Evolutionary conservation across 257 asterid species (phyloP).

Genomic region (Fraxinus americana): DNA sequence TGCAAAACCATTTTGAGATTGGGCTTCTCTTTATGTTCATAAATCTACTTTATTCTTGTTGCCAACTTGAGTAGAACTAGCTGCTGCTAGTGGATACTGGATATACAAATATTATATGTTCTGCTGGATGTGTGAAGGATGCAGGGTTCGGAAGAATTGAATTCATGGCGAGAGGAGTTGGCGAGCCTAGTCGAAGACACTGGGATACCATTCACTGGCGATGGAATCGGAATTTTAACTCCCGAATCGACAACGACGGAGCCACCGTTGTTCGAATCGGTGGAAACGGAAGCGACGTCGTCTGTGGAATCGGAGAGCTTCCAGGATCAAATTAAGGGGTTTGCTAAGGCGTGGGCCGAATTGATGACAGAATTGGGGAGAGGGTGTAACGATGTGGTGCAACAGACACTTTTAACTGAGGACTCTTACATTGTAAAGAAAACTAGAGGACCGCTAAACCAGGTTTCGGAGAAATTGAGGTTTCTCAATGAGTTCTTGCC

Average conservation of each 20-base stretch:
- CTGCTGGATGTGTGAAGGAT: conserved; percentile 10
- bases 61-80: background rate
- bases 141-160: conserved; percentile 56
- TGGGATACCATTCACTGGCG: conserved; percentile 49
- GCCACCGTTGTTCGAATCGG: conserved; percentile 26
- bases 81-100: background rate
- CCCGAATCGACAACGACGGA: conserved; percentile 36
- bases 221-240: conserved; percentile 35
- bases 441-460: conserved; percentile 51
- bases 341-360: conserved; percentile 87
- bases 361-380: conserved; percentile 66
- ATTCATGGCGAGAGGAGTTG: conserved; percentile 79
- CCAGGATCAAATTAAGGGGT: conserved; percentile 82
- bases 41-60: background rate
- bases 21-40: background rate
- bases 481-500: conserved; percentile 76
- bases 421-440: conserved; percentile 80
- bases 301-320: conserved; percentile 57
- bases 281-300: conserved; percentile 24
- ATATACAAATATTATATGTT: conserved; percentile 16
- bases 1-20: background rate
- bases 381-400: conserved; percentile 79
- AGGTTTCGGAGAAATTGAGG: conserved; percentile 59
- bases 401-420: conserved; percentile 69
- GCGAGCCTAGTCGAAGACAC: conserved; percentile 76